These are phyloP conservation scores for Hericium coralloides DNA, from an alignment of 768 basidiomycete species.

Conservation along the genomic window DNA sequence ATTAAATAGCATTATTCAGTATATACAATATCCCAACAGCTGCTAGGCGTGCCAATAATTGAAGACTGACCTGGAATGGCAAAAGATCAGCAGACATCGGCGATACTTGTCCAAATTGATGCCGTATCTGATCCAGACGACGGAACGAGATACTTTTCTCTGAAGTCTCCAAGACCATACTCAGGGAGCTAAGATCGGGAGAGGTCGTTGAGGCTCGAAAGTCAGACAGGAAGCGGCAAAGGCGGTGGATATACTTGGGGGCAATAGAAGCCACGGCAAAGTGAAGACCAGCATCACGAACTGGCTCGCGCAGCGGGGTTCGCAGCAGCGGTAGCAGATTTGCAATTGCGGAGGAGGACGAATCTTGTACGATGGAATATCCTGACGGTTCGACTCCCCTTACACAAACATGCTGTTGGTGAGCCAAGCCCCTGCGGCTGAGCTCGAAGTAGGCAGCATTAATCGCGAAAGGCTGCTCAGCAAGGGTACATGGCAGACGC, in stretches of 20 bases:
- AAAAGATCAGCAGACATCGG: neutral
- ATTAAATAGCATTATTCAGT: slow-evolving; percentile 7
- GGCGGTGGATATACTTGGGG: slow-evolving; percentile 6
- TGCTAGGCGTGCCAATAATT: neutral
- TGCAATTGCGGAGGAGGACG: neutral
- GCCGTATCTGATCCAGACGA: slow-evolving; percentile 1
- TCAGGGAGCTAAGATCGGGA: slow-evolving; percentile 3
- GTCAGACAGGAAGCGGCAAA: slow-evolving; percentile 6
- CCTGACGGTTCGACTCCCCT: neutral
- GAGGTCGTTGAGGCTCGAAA: slow-evolving; percentile 3
- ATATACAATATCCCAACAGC: slow-evolving; percentile 1
- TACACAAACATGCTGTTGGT: neutral
- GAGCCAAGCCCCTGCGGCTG: slow-evolving; percentile 5
- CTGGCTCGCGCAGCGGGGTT: neutral
- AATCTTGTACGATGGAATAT: neutral
- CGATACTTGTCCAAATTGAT: neutral
- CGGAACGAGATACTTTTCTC: neutral
- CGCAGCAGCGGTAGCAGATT: neutral
- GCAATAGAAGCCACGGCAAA: slow-evolving; percentile 5
- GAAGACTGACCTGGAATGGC: slow-evolving; percentile 14
- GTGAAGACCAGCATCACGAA: neutral
- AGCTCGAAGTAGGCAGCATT: slow-evolving; percentile 7
- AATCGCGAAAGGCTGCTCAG: neutral
- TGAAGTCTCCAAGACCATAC: slow-evolving; percentile 4
- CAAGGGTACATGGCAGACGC: neutral